Evolutionary conservation across 345 rosid genomes (phyloP), one percentile per base, ranked within the genome.

Genomic region (Camelina neglecta): DNA sequence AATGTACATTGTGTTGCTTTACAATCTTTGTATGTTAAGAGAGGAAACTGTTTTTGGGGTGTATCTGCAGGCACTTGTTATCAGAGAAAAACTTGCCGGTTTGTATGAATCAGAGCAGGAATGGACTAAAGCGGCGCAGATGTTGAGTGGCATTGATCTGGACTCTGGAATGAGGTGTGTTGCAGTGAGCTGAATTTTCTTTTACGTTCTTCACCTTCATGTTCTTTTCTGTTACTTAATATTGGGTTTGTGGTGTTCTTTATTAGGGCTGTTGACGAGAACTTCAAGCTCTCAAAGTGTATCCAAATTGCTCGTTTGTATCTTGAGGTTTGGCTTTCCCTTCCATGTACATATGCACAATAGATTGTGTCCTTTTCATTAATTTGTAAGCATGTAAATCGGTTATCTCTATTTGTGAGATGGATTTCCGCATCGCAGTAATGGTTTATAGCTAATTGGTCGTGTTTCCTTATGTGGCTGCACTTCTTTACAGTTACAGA

Each of bases 111-210:
- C 97, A 0, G 97, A 92, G 76, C 93, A 88, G 74, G 87, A 90
- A 55, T 90, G 99, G 97, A 92, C 99, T 31, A 90, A 85, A 83
- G 99, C 99, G 13, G 97, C 99, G 3, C 96, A 95, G 84, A 95
- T 95, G 97, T 91, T 95, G 44, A 92, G 99, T 73, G 99, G 99
- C 56, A 95, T 95, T 83, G 96, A 95, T 83, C 80, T 92, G 36
- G 99, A 95, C 50, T 95, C 97, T 63, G 92, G 88, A 83, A 92
- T 92, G 97, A 92, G 99, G 99, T 91, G 65, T 74, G 83, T 57
- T 59, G 59, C 71, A 42, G 0, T 72, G 60, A 75, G 51, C 45
- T 42, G 35, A 10, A 44, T n/a, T 51, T 44, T 44, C 2, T 42
- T 42, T 0, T 76, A 55, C 15, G 44, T 61, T 61, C 38, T 7